Base-by-base conservation (phyloP, 2,329 filamentous ascomycete species). In the Clonostachys rosea region DNA sequence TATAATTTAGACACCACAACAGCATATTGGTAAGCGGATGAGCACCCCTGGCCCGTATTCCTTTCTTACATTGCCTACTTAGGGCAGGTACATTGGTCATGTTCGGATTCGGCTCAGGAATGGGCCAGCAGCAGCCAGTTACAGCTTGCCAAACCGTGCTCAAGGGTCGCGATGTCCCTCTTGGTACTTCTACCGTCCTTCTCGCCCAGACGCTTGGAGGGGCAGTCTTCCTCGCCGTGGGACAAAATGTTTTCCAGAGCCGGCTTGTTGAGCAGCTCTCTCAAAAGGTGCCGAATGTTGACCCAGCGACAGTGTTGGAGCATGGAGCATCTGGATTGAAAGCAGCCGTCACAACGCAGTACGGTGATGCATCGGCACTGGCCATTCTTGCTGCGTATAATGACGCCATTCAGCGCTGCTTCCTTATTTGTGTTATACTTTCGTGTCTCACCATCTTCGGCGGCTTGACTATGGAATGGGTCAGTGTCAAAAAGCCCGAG, bases 371-470 rank as follows among this genome's bases (percentile, higher is more conserved):
- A 20, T 69, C 64, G 44, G 60, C 84, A 1, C 52, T 59, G 1
- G 69, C 68, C 0, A 78, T 86, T 35, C 63, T 83, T 10, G 45
- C 54, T 0, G 78, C 76, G 0, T 86, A 86, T 63, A 83, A 74
- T 43, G 62, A 75, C 48, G 76, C 75, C 0, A 78, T 83, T 52
- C 80, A 81, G 54, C 17, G 43, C 24, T 46, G 47, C 34, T 47
- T 46, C 40, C 30, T 48, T 35, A 39, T 49, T 16, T 51, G 49
- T 36, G 42, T 40, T 42, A 49, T 53, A 43, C 30, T 49, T 16
- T 45, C 47, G 7, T 50, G 46, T 33, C 24, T 52, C 20, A 47
- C 45, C 4, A 34, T 50, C 1, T 18, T 50, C 17, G 52, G 46
- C 1, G 42, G 44, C 20, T 17, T 44, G 4, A 39, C 47, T 5